Conservation (phyloP, 306 rosid genomes). For the Purshia tridentata region DNA sequence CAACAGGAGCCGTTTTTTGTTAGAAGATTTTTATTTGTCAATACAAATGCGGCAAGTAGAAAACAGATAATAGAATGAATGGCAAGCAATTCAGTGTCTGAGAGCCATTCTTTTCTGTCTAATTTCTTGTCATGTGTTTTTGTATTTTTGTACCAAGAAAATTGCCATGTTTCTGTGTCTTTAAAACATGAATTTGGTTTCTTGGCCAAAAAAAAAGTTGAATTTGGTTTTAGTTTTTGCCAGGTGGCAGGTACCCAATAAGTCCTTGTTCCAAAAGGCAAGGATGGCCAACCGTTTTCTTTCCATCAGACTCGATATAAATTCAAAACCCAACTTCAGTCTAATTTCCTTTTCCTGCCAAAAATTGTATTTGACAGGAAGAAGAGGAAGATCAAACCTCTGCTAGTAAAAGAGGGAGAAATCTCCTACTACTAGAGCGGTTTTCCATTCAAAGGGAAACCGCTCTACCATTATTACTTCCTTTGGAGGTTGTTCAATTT, state of each 20-base stretch:
- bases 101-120: background rate
- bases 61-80: background rate
- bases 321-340: slow-evolving; percentile 8
- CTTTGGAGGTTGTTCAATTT: background rate
- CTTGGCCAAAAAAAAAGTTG: no score
- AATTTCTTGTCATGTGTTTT: background rate
- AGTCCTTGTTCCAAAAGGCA: background rate
- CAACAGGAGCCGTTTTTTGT: no score
- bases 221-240: background rate
- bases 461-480: slow-evolving; percentile 32
- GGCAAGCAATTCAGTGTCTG: background rate
- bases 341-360: background rate
- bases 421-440: slow-evolving; percentile 37
- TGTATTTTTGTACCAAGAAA: background rate
- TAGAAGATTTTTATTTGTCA: no score
- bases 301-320: background rate
- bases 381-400: slow-evolving; percentile 1
- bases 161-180: background rate
- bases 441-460: slow-evolving; percentile 46
- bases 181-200: background rate
- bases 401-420: background rate
- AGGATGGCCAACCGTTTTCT: slow-evolving; percentile 15
- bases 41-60: background rate
- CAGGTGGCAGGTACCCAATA: slow-evolving; percentile 12
- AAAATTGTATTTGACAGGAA: background rate